phyloP scores from a whole-genome alignment of 148 eudicot species.

The Chenopodium formosanum region DNA sequence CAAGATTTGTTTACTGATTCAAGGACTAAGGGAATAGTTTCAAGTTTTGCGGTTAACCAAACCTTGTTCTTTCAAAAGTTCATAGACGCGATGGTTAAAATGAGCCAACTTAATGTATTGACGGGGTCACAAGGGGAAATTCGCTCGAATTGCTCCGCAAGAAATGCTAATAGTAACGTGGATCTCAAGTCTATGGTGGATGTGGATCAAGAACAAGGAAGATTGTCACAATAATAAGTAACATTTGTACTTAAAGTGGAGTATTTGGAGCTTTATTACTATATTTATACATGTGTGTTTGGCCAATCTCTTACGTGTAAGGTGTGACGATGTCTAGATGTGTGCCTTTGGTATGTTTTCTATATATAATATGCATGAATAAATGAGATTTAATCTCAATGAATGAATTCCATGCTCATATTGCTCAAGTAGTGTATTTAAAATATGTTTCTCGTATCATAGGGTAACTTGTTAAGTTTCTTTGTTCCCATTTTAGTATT shows the following conservation, averaged over 20 bases:
- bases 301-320: not conserved
- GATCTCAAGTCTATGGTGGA: conserved; percentile 26
- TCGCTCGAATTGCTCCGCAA: conserved; percentile 35
- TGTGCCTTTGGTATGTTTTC: not conserved
- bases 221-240: conserved; percentile 13
- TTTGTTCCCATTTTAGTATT: too few relatives aligned
- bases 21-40: conserved; percentile 32
- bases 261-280: not conserved
- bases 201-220: conserved; percentile 24
- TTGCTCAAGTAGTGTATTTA: too few relatives aligned
- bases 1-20: conserved; percentile 37
- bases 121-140: conserved; percentile 41
- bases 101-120: conserved; percentile 39
- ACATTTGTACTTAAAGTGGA: not conserved
- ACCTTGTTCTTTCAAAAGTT: conserved; percentile 38
- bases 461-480: too few relatives aligned
- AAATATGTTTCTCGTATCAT: not conserved
- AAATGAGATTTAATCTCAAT: not conserved
- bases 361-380: not conserved
- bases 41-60: conserved; percentile 32
- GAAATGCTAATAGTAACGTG: conserved; percentile 22
- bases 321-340: not conserved
- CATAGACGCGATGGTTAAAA: conserved; percentile 34
- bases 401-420: too few relatives aligned
- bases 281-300: too few relatives aligned